Conservation (phyloP, 1,284 basidiomycete species). For the Phlebopus sp. region DNA sequence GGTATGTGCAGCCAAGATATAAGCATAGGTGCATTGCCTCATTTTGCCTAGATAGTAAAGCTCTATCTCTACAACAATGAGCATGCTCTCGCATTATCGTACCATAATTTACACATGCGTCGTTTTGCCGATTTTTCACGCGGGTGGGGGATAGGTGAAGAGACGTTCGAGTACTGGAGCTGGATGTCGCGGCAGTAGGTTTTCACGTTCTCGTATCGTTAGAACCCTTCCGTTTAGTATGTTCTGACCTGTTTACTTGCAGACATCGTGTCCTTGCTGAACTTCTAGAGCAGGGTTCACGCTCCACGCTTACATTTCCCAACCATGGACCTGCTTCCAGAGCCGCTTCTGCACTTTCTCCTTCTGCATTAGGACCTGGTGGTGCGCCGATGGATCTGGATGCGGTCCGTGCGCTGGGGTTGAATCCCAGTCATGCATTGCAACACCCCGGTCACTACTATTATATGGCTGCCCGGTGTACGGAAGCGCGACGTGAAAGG, state of each 20-base stretch:
- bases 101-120: constrained; percentile 81
- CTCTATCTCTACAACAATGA: constrained; percentile 88
- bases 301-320: constrained; percentile 66
- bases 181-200: constrained; percentile 91
- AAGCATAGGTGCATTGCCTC: neutral
- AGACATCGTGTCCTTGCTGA: constrained; percentile 88
- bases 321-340: constrained; percentile 46
- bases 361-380: constrained; percentile 22
- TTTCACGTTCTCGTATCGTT: neutral
- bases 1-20: constrained; percentile 39
- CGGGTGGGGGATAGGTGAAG: constrained; percentile 96
- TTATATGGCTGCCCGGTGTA: constrained; percentile 82
- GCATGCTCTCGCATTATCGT: constrained; percentile 70
- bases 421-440: constrained; percentile 70
- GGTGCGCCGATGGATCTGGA: constrained; percentile 44
- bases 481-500: constrained; percentile 67
- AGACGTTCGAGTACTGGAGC: constrained; percentile 96
- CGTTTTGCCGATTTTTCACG: constrained; percentile 86
- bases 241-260: neutral
- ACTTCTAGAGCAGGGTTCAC: constrained; percentile 78
- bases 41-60: constrained; percentile 66
- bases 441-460: constrained; percentile 92
- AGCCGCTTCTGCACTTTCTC: constrained; percentile 22
- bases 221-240: neutral
- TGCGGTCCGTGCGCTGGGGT: constrained; percentile 50